These are phyloP conservation scores for Lagenidium sp. DNA, from an alignment of 352 stramenopile genomes.

Conservation along the genomic window DNA sequence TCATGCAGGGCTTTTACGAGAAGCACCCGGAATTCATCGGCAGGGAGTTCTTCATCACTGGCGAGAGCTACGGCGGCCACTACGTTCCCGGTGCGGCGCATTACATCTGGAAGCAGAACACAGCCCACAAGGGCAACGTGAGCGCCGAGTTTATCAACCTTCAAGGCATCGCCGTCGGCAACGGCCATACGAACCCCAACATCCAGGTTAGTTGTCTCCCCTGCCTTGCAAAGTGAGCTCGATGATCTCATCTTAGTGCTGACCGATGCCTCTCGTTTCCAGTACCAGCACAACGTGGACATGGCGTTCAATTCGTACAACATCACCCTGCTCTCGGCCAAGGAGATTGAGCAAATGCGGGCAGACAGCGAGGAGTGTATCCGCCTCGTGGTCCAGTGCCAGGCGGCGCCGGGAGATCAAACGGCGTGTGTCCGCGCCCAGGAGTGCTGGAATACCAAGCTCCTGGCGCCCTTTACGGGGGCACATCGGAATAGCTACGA, in stretches of 20 bases:
- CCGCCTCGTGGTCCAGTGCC: conserved; percentile 9
- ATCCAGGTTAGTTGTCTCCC: conserved; percentile 15
- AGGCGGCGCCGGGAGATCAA: too few species aligned
- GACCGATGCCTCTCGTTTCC: too few species aligned
- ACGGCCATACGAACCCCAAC: conserved; percentile 30
- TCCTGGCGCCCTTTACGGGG: conserved; percentile 25
- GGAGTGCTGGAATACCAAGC: conserved; percentile 17
- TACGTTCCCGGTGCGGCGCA: conserved; percentile 53
- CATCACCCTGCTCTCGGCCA: conserved; percentile 9
- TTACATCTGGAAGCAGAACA: conserved; percentile 21
- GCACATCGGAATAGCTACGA: conserved; percentile 49
- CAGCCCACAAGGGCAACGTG: background rate
- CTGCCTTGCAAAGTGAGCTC: too few species aligned
- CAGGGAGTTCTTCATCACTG: conserved; percentile 49
- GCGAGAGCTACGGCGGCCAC: conserved; percentile 61
- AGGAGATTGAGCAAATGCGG: conserved; percentile 7
- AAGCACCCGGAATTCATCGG: conserved; percentile 35
- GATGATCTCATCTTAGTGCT: too few species aligned
- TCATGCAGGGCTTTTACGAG: conserved; percentile 58
- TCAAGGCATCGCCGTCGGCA: conserved; percentile 45
- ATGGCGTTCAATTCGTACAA: conserved; percentile 23
- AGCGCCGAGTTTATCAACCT: conserved; percentile 22
- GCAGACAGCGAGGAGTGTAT: conserved; percentile 7
- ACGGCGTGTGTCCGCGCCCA: conserved; percentile 20
- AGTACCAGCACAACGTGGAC: conserved; percentile 15